Evolutionary conservation across 805 yeast genomes (phyloP), one percentile per base, ranked within the genome.

Genomic region (Ogataea pilisensis): DNA sequence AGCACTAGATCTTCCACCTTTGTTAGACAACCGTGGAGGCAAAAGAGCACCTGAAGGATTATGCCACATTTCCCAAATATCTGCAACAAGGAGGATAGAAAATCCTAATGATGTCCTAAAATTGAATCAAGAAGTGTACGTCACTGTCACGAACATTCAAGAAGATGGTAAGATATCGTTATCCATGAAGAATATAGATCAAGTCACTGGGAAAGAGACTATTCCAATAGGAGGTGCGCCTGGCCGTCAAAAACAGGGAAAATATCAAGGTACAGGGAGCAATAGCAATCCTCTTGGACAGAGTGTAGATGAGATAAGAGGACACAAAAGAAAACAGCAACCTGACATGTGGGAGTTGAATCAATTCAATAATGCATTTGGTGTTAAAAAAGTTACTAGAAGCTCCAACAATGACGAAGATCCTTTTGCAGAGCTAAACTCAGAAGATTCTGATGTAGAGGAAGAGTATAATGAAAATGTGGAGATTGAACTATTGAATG

Each of bases 311-410:
- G 41, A 30, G 31, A 38, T 35, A 22, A 35, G 48, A 31, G 42
- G 49, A 17, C 66, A 61, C 45, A 64, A 70, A 45, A 70, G 85
- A 38, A 59, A 82, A 27, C 82, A 95, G 0, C 84, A 95, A 0
- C 95, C 95, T 0, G 98, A 90, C 61, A 64, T 88, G 41, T 90
- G 96, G 95, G 97, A 91, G 56, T 72, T 86, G 38, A 70, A 85
- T 26, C 96, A 90, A 56, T 64, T 90, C 34, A 85, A 51, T 32
- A 54, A 58, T 21, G 66, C 65, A 2, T 63, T 45, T 46, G 65
- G 60, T 8, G 59, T 53, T n/a, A 56, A 53, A 17, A 53, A 45
- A 35, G 29, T 39, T 19, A 39, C 44, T 7, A 20, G 41, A 18
- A 37, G 13, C 37, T 32, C 25, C 12, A 42, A 25, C 18, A 44